These are phyloP conservation scores for Handroanthus guayacan DNA, from an alignment of 257 asterid species.

Conservation along the genomic window DNA sequence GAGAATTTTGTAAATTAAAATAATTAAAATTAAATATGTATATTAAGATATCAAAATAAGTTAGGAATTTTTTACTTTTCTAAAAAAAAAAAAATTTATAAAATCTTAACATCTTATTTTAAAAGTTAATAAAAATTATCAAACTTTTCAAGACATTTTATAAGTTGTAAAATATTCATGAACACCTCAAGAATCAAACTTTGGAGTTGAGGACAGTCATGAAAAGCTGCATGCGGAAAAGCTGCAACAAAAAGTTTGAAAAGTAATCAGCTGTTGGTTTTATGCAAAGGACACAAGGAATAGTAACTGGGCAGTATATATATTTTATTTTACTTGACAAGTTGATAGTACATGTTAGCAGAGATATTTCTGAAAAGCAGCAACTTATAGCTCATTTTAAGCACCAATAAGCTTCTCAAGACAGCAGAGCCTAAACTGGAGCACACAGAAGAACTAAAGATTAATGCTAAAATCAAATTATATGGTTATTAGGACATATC, in stretches of 20 bases:
- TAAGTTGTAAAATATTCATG: too few species aligned
- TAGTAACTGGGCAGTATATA: neutral
- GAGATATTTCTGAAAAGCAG: constrained; percentile 27
- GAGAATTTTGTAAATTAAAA: too few species aligned
- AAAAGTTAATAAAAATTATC: too few species aligned
- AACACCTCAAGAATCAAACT: too few species aligned
- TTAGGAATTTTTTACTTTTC: too few species aligned
- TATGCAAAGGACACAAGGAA: constrained; percentile 1
- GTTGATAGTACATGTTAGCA: constrained; percentile 19
- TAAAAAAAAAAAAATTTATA: too few species aligned
- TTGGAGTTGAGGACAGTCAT: too few species aligned
- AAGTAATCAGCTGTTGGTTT: neutral
- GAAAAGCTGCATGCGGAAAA: neutral
- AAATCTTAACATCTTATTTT: too few species aligned
- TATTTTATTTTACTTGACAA: neutral
- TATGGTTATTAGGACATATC: constrained; percentile 7
- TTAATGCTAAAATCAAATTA: neutral
- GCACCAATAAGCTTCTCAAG: neutral
- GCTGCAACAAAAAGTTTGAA: neutral
- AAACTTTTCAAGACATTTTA: too few species aligned
- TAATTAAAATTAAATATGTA: too few species aligned
- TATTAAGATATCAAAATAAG: too few species aligned
- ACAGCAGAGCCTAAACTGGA: neutral
- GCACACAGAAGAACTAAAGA: too few species aligned
- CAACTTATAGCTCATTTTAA: neutral